A percentile compares a stretch with the other conserved stretches of the same genome.
phyloP scores from a whole-genome alignment of 345 rosid genomes.

The Moringa oleifera region DNA sequence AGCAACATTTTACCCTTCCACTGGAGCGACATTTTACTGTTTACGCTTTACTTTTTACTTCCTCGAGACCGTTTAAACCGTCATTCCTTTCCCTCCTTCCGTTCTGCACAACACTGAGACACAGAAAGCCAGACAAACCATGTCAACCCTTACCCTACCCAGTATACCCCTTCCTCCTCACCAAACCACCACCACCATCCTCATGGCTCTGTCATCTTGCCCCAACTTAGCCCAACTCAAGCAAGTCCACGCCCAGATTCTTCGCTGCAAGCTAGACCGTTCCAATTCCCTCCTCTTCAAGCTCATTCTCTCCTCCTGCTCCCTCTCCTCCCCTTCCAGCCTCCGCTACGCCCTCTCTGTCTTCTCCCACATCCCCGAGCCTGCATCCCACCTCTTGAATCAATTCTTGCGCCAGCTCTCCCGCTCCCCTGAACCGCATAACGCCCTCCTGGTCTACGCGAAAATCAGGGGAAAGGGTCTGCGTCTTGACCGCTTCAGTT shows the following conservation, averaged over 20 bases:
- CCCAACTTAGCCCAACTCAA: conserved; percentile 31
- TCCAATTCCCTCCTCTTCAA: conserved; percentile 26
- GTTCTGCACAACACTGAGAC: too few relatives aligned
- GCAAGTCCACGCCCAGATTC: conserved; percentile 47
- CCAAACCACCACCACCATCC: conserved; percentile 11
- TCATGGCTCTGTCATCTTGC: conserved; percentile 26
- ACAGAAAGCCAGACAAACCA: too few relatives aligned
- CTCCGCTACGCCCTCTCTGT: conserved; percentile 43
- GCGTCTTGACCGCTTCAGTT: conserved; percentile 36
- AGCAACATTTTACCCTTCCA: too few relatives aligned
- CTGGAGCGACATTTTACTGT: too few relatives aligned
- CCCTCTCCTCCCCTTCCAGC: conserved; percentile 24
- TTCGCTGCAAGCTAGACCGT: conserved; percentile 23
- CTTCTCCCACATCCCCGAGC: conserved; percentile 29
- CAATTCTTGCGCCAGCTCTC: conserved; percentile 41
- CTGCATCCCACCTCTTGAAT: conserved; percentile 19
- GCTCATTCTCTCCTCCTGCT: conserved; percentile 30
- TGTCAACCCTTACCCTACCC: conserved; percentile 13
- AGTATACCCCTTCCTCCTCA: conserved; percentile 9
- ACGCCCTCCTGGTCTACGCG: conserved; percentile 27
- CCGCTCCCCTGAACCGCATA: conserved; percentile 21
- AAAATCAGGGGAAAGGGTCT: conserved; percentile 30
- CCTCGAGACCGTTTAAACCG: too few relatives aligned
- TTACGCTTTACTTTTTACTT: too few relatives aligned
- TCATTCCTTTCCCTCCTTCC: too few relatives aligned